phyloP scores from a whole-genome alignment of 2,329 filamentous ascomycete genomes.

The Pseudocercospora macadamiae region DNA sequence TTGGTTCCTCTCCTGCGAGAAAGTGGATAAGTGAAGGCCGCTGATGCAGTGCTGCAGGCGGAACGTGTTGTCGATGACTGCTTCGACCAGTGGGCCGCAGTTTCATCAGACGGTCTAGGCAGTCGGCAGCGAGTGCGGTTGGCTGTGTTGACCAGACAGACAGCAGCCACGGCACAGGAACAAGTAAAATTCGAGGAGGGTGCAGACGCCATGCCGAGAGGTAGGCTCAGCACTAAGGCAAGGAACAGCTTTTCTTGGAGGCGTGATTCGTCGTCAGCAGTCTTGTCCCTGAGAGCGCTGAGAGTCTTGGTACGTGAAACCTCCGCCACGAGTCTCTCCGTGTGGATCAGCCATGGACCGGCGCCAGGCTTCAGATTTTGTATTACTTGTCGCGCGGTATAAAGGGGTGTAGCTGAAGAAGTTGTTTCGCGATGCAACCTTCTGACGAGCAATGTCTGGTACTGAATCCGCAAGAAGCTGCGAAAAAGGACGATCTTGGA shows the following conservation, averaged over 20 bases:
- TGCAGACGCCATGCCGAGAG: slow-evolving; percentile 11
- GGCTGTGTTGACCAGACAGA: background rate
- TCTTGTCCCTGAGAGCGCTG: slow-evolving; percentile 14
- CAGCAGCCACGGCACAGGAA: slow-evolving; percentile 2
- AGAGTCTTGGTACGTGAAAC: slow-evolving; percentile 12
- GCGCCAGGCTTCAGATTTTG: background rate
- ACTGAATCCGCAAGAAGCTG: background rate
- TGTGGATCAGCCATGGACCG: slow-evolving; percentile 1
- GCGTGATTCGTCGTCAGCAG: slow-evolving; percentile 8
- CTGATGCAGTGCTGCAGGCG: background rate
- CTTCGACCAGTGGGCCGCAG: background rate
- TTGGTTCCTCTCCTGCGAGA: slow-evolving; percentile 11
- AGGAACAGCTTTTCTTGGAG: slow-evolving; percentile 5
- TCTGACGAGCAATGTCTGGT: background rate
- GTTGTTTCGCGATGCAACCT: background rate
- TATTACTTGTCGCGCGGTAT: slow-evolving; percentile 5
- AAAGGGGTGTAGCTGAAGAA: background rate
- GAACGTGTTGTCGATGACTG: background rate
- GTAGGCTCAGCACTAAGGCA: slow-evolving; percentile 10
- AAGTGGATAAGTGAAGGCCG: background rate
- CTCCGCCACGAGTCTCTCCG: background rate
- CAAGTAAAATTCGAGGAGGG: slow-evolving; percentile 3
- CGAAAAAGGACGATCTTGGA: too few relatives aligned
- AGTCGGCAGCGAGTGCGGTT: background rate
- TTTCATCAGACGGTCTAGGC: slow-evolving; percentile 8